phyloP scores from a whole-genome alignment of 108 stramenopile species.

The Cyclotella kingstonii region DNA sequence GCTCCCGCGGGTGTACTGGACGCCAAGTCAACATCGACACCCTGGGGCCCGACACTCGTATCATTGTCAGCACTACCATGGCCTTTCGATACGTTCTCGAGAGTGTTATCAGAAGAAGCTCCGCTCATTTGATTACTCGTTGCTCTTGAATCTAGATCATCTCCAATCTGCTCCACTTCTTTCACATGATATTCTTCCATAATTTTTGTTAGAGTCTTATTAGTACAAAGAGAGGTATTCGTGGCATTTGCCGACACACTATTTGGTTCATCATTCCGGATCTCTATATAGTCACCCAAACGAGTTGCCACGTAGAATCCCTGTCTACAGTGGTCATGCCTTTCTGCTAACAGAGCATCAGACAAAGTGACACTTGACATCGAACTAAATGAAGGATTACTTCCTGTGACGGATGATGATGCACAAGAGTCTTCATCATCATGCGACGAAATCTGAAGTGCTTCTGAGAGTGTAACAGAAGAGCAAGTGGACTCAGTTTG shows the following conservation, averaged over 20 bases:
- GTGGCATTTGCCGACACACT: too few relatives aligned
- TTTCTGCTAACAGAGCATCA: constrained; percentile 23
- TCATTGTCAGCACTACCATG: too few relatives aligned
- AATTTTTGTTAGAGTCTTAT: too few relatives aligned
- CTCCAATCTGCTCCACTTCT: not conserved
- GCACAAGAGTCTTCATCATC: constrained; percentile 13
- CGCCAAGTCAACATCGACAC: not conserved
- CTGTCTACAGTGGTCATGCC: constrained; percentile 29
- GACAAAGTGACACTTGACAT: constrained; percentile 39
- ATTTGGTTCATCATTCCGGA: constrained; percentile 6
- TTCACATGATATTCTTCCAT: not conserved
- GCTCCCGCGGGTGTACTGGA: constrained; percentile 5
- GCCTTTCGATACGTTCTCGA: too few relatives aligned
- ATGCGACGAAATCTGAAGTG: constrained; percentile 15
- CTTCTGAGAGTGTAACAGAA: constrained; percentile 42
- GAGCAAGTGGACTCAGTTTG: constrained; percentile 37
- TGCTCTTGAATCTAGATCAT: not conserved
- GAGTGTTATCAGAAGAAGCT: too few relatives aligned
- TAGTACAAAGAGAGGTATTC: too few relatives aligned
- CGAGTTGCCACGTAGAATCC: constrained; percentile 37
- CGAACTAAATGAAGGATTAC: constrained; percentile 16
- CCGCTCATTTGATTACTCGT: too few relatives aligned
- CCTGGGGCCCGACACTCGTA: too few relatives aligned
- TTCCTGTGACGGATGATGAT: constrained; percentile 12
- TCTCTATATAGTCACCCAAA: constrained; percentile 34